Percentiles rank a stretch among this genome's conserved stretches.
These are phyloP conservation scores for Fomitopsis pinicola DNA, from an alignment of 1,284 basidiomycete species.

Conservation along the genomic window DNA sequence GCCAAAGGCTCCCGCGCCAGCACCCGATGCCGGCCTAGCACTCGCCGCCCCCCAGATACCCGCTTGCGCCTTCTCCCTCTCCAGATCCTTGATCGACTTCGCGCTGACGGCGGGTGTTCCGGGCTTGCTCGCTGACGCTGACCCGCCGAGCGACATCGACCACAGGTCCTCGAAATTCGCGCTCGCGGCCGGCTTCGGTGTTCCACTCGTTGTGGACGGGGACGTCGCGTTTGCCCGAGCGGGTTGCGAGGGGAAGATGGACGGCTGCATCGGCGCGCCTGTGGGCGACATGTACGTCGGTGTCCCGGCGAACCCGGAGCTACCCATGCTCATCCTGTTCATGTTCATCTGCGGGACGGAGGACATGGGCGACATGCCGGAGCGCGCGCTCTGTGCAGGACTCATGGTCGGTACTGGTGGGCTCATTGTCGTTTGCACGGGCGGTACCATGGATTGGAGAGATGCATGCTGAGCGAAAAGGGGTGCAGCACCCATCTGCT, in stretches of 20 bases:
- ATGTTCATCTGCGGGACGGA: neutral
- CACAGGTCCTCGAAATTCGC: conserved; percentile 87
- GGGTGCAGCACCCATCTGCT: conserved; percentile 13
- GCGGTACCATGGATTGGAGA: conserved; percentile 13
- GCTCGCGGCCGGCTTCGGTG: conserved; percentile 27
- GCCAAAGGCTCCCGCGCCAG: conserved; percentile 35
- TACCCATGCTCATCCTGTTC: conserved; percentile 5
- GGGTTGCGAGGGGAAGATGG: conserved; percentile 16
- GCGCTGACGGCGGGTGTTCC: conserved; percentile 27
- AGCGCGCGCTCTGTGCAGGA: neutral
- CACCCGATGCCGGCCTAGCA: conserved; percentile 28
- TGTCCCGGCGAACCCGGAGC: conserved; percentile 19
- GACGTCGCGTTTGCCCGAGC: conserved; percentile 17
- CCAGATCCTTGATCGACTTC: conserved; percentile 85
- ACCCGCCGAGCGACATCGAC: conserved; percentile 75
- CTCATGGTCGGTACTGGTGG: neutral
- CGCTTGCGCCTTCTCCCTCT: conserved; percentile 79
- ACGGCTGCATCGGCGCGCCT: conserved; percentile 12
- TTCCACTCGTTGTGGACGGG: conserved; percentile 14
- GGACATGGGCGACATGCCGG: neutral
- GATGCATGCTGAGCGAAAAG: conserved; percentile 12
- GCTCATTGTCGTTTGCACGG: conserved; percentile 10
- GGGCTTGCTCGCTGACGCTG: conserved; percentile 18
- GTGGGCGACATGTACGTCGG: conserved; percentile 20
- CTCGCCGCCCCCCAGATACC: conserved; percentile 69